These are phyloP conservation scores for Globisporangium viniferum DNA, from an alignment of 352 stramenopile species.

Conservation along the genomic window DNA sequence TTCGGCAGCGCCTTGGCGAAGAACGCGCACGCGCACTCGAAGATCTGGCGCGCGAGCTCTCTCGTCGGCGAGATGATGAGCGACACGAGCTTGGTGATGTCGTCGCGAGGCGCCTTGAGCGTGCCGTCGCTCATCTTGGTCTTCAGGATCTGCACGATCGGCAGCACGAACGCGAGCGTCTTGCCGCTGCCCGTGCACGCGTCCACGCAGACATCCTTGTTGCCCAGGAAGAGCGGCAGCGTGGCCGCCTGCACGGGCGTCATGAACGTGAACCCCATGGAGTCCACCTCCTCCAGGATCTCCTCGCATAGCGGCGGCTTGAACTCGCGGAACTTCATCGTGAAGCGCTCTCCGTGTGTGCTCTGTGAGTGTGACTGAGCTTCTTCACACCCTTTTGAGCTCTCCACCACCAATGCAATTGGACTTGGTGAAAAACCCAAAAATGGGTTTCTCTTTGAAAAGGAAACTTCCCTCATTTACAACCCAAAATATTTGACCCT, in stretches of 20 bases:
- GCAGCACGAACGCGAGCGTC: conserved; percentile 94
- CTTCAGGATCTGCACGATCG: conserved; percentile 91
- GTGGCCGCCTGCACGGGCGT: conserved; percentile 91
- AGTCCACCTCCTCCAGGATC: conserved; percentile 67
- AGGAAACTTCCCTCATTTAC: too few relatives aligned
- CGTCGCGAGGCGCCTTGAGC: conserved; percentile 49
- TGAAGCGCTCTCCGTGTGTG: background rate
- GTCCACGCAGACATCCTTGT: conserved; percentile 94
- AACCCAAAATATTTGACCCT: too few relatives aligned
- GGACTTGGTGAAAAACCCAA: background rate
- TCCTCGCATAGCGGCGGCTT: conserved; percentile 69
- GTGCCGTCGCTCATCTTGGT: conserved; percentile 55
- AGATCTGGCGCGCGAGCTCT: conserved; percentile 86
- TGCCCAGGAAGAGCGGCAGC: conserved; percentile 91
- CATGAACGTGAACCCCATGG: conserved; percentile 86
- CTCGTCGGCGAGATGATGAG: conserved; percentile 89
- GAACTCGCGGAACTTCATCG: conserved; percentile 84
- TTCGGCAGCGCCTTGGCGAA: conserved; percentile 51
- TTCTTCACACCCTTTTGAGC: conserved; percentile 2
- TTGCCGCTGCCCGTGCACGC: conserved; percentile 95
- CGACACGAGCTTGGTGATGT: conserved; percentile 68
- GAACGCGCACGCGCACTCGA: conserved; percentile 67
- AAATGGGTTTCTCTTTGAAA: too few relatives aligned
- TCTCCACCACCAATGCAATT: conserved; percentile 9
- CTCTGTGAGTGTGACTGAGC: background rate